Conservation (phyloP, 331 rosid genomes). For the Acacia pycnantha region DNA sequence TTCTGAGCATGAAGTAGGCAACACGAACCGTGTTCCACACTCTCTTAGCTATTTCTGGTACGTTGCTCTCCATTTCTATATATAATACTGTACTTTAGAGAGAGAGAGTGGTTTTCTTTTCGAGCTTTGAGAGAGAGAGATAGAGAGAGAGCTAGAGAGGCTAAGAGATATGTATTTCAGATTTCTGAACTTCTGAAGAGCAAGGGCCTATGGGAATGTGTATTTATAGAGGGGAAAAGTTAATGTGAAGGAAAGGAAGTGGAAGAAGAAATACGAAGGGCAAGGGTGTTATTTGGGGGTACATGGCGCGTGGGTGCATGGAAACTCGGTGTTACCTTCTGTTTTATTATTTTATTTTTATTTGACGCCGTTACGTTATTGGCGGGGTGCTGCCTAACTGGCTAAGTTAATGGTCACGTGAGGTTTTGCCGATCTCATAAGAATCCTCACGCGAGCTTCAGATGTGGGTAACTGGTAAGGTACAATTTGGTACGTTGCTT, state of each 20-base stretch:
- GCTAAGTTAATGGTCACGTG: neutral
- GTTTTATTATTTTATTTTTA: neutral
- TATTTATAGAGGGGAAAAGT: conserved; percentile 10
- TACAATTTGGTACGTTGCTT: neutral
- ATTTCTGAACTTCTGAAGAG: neutral
- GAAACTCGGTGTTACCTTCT: conserved; percentile 15
- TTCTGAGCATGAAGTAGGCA: conserved; percentile 65
- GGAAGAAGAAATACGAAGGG: neutral
- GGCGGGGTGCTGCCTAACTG: neutral
- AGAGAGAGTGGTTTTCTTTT: neutral
- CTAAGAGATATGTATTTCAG: conserved; percentile 4
- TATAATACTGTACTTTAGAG: neutral
- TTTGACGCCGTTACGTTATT: neutral
- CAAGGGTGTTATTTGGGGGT: neutral
- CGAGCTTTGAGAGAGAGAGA: conserved; percentile 29
- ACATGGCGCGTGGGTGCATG: neutral
- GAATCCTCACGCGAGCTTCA: neutral
- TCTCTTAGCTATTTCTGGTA: conserved; percentile 49
- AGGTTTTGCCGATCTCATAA: no score
- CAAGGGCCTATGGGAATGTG: conserved; percentile 22
- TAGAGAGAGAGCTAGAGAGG: conserved; percentile 33
- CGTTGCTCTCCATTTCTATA: conserved; percentile 53
- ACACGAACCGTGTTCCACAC: conserved; percentile 68
- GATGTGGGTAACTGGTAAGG: neutral
- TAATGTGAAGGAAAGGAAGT: neutral